Evolutionary conservation across 225 moss, liverwort and hornwort genomes (phyloP), one percentile per base, ranked within the genome.

Genomic region (Sphagnum tenellum): DNA sequence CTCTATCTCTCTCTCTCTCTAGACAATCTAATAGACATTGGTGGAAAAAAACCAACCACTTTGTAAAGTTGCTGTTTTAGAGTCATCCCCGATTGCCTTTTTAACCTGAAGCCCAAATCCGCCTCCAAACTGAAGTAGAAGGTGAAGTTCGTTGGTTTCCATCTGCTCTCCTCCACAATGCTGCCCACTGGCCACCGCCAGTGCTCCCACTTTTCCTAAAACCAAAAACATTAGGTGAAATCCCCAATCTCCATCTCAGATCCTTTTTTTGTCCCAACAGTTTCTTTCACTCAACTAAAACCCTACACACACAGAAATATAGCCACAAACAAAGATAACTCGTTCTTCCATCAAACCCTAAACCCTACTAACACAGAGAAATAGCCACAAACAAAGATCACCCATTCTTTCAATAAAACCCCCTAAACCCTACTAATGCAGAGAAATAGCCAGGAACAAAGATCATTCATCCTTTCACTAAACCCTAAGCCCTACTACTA

Each of bases 101-200:
- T 13, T 8, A 84, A 46, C 65, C 63, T 46, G 80, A 75, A 61
- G 80, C 75, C 84, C 84, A 84, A 63, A 84, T 61, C 57, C 84
- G 77, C 67, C 80, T 80, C 84, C 84, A 84, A 61, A 84, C 80
- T 47, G 84, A 80, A 73, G 75, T 70, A 67, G 73, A 75, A 29
- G 77, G 72, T 45, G 47, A 13, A 46, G 71, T 58, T 61, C 60
- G 84, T 55, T 75, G 71, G 52, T 72, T 76, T 55, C 80, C 74
- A 64, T 84, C 73, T 64, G 77, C 75, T 55, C 84, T 77, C 48
- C 75, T 75, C 80, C 80, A 84, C 71, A 84, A 50, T 12, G 84
- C 73, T n/a, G 71, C 71, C 84, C 84, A 84, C 44, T 77, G 72
- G 47, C 68, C 80, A 66, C 75, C 84, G 4, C 63, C 29, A 29